Conservation (phyloP, 1,284 basidiomycete genomes). For the Leccinum solheimii region DNA sequence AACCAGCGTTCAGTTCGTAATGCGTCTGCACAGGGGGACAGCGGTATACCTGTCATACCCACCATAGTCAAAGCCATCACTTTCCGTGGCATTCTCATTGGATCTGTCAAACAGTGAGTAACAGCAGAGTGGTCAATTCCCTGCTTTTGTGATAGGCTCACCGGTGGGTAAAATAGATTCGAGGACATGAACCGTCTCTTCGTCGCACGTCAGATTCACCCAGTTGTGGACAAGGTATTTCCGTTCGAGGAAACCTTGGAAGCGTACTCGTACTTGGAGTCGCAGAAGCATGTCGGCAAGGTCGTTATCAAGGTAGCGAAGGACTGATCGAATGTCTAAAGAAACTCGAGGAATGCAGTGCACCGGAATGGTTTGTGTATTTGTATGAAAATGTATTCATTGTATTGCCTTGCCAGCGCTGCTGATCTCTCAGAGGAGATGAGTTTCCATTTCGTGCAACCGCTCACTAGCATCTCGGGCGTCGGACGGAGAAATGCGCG, state of each 20-base stretch:
- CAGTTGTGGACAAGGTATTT: conserved; percentile 54
- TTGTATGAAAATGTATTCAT: background rate
- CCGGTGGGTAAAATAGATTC: conserved; percentile 33
- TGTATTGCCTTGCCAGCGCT: background rate
- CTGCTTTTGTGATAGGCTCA: background rate
- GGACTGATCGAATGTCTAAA: conserved; percentile 8
- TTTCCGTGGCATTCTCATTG: conserved; percentile 42
- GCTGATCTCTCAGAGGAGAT: background rate
- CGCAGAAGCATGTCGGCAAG: conserved; percentile 49
- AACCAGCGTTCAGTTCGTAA: background rate
- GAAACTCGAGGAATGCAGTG: background rate
- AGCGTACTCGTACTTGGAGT: conserved; percentile 46
- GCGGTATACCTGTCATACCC: conserved; percentile 38
- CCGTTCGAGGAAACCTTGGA: conserved; percentile 45
- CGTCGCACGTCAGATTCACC: conserved; percentile 41
- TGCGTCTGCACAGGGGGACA: conserved; percentile 9
- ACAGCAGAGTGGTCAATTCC: background rate
- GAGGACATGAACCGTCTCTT: conserved; percentile 49
- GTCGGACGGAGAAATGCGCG: no score
- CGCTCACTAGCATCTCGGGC: no score
- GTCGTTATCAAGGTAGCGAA: conserved; percentile 45
- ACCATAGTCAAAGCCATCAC: conserved; percentile 27
- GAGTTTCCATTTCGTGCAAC: background rate
- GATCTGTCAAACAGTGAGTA: conserved; percentile 38
- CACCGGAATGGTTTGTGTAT: background rate